These are phyloP conservation scores for Didymellaceae sp. DNA, from an alignment of 2,329 filamentous ascomycete genomes.

Conservation along the genomic window DNA sequence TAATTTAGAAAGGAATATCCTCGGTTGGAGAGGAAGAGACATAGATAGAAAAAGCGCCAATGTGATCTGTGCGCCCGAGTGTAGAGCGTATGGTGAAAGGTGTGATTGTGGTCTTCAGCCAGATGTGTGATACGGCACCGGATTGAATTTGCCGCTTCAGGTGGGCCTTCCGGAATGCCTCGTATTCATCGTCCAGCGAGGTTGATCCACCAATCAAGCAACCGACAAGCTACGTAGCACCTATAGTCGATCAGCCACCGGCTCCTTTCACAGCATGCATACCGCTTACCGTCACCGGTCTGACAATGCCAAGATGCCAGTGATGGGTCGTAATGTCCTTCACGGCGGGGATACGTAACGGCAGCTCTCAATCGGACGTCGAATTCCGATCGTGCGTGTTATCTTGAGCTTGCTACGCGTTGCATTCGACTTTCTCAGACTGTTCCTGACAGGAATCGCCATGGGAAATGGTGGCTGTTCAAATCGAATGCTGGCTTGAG, in stretches of 20 bases:
- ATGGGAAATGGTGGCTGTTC: constrained; percentile 40
- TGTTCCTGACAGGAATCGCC: constrained; percentile 44
- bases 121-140: background rate
- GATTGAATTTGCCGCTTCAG: background rate
- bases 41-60: background rate
- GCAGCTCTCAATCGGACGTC: background rate
- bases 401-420: background rate
- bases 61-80: too few species aligned
- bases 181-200: constrained; percentile 2
- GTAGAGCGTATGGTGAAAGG: background rate
- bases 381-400: background rate
- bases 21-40: background rate
- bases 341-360: background rate
- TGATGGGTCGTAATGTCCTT: background rate
- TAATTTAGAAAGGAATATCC: background rate
- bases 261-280: background rate
- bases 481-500: constrained; percentile 39
- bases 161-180: constrained; percentile 10
- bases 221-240: background rate
- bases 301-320: background rate
- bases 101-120: background rate
- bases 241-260: background rate
- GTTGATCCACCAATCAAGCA: constrained; percentile 7
- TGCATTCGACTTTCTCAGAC: constrained; percentile 25
- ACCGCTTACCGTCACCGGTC: constrained; percentile 2